Base-by-base conservation (phyloP, 257 asterid species). In the Leptodermis oblonga region DNA sequence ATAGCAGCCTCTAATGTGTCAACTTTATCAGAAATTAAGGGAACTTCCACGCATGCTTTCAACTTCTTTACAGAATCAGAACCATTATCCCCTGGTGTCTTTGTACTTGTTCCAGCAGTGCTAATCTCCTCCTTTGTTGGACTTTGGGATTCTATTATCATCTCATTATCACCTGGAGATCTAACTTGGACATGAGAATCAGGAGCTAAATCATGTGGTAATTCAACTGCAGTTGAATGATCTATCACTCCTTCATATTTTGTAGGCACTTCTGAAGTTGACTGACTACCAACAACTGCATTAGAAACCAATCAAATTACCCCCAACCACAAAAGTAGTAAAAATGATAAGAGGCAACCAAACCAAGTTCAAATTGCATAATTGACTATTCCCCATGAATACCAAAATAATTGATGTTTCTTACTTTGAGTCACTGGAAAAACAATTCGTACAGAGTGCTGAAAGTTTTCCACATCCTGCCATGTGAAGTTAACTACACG, bases 371-470 rank as follows among this genome's bases (percentile, higher is more conserved):
- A 15, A 18, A 33, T 2, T 0, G 22, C 33, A 25, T 43, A 15
- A 45, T 17, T 12, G 20, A 26, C 0, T 5, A 13, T 14, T 17
- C 5, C 52, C 12, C 8, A 37, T 1, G 3, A 25, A 64, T 34
- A 49, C 12, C 34, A 22, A 67, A 10, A 6, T 43, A 31, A 11
- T 25, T 14, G 33, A 12, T 28, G 13, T 17, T 66, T 51, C 67
- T 43, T 78, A 81, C 86, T 80, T 73, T 45, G 72, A 55, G 28
- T 68, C 14, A 26, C 59, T 37, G 77, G 83, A 54, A 67, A 67
- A 62, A 82, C 34, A 70, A 78, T 63, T 30, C 36, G 73, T 51
- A 74, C 79, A 73, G 70, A 73, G 15, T 58, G 72, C 18, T 5
- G 45, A 48, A 4, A 12, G 48, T 31, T n/a, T 37, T 65, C 74